Conservation (phyloP, 2,329 filamentous ascomycete genomes). For the Fusarium solani-melongenae region DNA sequence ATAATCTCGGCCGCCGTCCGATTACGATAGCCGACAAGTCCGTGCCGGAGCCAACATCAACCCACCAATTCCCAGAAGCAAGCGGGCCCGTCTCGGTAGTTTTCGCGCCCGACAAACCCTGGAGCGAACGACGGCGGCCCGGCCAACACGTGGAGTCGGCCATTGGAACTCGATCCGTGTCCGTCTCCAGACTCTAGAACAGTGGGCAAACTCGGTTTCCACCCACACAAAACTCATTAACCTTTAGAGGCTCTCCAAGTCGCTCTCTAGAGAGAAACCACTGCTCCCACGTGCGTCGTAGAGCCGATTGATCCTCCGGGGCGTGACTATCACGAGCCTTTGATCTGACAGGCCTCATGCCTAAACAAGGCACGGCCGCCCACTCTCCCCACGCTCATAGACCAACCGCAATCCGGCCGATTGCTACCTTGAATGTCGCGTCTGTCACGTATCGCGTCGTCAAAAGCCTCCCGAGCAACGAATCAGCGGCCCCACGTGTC, state of each 20-base stretch:
- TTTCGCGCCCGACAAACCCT: background rate
- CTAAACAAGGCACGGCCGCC: background rate
- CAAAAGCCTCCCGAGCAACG: conserved; percentile 26
- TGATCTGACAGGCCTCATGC: conserved; percentile 3
- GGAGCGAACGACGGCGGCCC: conserved; percentile 25
- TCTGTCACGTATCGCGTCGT: conserved; percentile 2
- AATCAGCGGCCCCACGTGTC: conserved; percentile 48
- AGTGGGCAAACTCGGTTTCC: background rate
- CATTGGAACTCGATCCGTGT: conserved; percentile 33
- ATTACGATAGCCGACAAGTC: conserved; percentile 1
- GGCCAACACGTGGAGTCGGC: conserved; percentile 37
- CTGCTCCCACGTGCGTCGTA: conserved; percentile 24
- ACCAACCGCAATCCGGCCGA: background rate
- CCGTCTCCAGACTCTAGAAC: conserved; percentile 16
- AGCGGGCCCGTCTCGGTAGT: conserved; percentile 7
- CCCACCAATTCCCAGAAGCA: background rate
- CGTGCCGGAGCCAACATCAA: background rate
- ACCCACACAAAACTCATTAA: background rate
- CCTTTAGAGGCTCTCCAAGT: background rate
- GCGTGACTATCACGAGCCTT: conserved; percentile 1
- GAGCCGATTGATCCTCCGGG: background rate
- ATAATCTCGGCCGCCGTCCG: background rate
- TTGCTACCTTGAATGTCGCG: conserved; percentile 10
- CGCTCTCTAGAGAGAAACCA: background rate
- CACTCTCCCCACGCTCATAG: conserved; percentile 1